Conservation (phyloP, 441 rosid genomes). For the Croton setiger region DNA sequence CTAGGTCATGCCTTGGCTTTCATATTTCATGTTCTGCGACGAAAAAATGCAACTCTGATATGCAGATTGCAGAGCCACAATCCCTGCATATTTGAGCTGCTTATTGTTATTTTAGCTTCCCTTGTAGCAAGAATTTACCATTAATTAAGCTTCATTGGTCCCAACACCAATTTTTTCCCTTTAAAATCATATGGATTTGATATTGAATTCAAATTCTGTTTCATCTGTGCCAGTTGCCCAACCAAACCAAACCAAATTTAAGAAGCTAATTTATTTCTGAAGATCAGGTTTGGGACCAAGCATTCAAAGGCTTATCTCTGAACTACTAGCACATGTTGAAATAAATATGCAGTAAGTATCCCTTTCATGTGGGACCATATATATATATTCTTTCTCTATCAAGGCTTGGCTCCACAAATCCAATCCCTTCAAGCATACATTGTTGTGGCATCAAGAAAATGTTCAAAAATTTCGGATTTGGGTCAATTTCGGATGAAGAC, state of each 20-base stretch:
- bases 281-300: not conserved
- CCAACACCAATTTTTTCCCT: not conserved
- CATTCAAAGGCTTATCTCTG: not conserved
- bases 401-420: not conserved
- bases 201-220: not conserved
- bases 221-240: not conserved
- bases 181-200: not conserved
- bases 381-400: not conserved
- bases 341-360: not conserved
- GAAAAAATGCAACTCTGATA: not conserved
- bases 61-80: not conserved
- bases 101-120: not conserved
- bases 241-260: not conserved
- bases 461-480: slow-evolving; percentile 1
- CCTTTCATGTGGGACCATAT: not conserved
- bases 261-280: not conserved
- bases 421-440: not conserved
- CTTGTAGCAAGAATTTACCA: not conserved
- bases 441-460: not conserved
- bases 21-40: too few species aligned
- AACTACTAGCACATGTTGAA: not conserved
- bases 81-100: not conserved
- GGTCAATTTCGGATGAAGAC: not conserved
- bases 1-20: too few species aligned
- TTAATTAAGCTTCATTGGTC: not conserved